A percentile compares a stretch with the other conserved stretches of the same genome.
Evolutionary conservation across 495 filamentous ascomycete species (phyloP).

Genomic region (Aspergillus hancockii): DNA sequence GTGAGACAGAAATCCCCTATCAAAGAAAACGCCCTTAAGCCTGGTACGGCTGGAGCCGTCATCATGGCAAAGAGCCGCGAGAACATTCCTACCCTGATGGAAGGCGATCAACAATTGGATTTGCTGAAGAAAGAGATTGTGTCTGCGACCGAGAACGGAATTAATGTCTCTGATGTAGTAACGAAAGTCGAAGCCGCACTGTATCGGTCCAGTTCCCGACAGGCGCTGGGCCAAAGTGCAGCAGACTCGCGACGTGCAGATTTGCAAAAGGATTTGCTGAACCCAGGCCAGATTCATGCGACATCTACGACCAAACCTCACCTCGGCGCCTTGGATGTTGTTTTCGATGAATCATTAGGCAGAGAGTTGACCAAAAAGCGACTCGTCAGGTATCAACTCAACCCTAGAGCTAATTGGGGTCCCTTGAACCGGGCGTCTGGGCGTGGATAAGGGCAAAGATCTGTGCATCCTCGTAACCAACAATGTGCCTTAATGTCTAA

Average conservation of each 20-base stretch:
- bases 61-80: conserved; percentile 55
- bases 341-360: conserved; percentile 82
- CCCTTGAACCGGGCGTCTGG: conserved; percentile 72
- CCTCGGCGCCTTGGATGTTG: conserved; percentile 56
- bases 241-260: neutral
- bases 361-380: conserved; percentile 59
- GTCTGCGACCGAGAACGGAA: conserved; percentile 33
- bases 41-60: conserved; percentile 65
- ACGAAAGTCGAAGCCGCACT: conserved; percentile 50
- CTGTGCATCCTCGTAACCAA: neutral
- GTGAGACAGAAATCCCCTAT: conserved; percentile 71
- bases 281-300: neutral
- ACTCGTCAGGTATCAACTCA: conserved; percentile 80
- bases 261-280: conserved; percentile 10
- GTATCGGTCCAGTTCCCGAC: conserved; percentile 37
- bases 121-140: conserved; percentile 39
- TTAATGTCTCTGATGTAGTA: conserved; percentile 38
- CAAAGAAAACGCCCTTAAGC: conserved; percentile 66
- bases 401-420: conserved; percentile 90
- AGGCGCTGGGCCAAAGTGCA: conserved; percentile 17
- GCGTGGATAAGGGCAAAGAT: conserved; percentile 6
- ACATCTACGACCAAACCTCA: conserved; percentile 9
- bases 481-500: neutral
- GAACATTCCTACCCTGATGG: conserved; percentile 19
- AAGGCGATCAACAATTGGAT: conserved; percentile 27